These are phyloP conservation scores for Hansenula sp. DNA, from an alignment of 1,139 yeast genomes.

Conservation along the genomic window DNA sequence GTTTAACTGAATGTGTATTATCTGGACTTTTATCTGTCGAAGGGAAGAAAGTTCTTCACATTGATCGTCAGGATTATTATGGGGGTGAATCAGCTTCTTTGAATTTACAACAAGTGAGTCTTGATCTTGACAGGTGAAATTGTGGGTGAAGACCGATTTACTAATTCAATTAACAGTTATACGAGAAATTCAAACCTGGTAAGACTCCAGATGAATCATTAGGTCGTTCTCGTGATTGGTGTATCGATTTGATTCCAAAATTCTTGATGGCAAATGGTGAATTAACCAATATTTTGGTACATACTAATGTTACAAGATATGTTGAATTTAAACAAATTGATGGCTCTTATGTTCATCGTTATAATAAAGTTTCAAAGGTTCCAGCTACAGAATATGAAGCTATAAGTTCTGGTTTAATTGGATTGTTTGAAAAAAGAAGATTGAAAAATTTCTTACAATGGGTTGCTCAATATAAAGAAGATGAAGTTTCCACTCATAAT, in stretches of 20 bases:
- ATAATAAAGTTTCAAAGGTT: slow-evolving; percentile 87
- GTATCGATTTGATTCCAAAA: slow-evolving; percentile 94
- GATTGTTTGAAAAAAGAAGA: slow-evolving; percentile 92
- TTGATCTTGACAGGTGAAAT: neutral
- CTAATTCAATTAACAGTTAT: slow-evolving; percentile 37
- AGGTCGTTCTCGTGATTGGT: slow-evolving; percentile 97
- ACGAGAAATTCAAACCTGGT: slow-evolving; percentile 67
- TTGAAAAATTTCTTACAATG: slow-evolving; percentile 90
- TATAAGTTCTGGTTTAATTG: slow-evolving; percentile 87
- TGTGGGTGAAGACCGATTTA: too few relatives aligned
- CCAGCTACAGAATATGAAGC: slow-evolving; percentile 94
- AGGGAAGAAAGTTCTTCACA: slow-evolving; percentile 94
- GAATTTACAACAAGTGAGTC: slow-evolving; percentile 26
- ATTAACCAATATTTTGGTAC: slow-evolving; percentile 88
- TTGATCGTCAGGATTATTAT: slow-evolving; percentile 94
- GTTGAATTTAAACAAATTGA: slow-evolving; percentile 94
- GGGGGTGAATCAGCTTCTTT: slow-evolving; percentile 69
- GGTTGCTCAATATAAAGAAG: slow-evolving; percentile 79
- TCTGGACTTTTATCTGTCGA: slow-evolving; percentile 94
- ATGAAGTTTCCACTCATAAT: slow-evolving; percentile 76
- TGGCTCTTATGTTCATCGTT: slow-evolving; percentile 85
- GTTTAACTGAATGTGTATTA: slow-evolving; percentile 92
- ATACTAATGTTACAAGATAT: slow-evolving; percentile 93
- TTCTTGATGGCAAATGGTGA: slow-evolving; percentile 98
- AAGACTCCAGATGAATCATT: slow-evolving; percentile 67